These are phyloP conservation scores for Thalassia testudinum DNA, from an alignment of 116 monocot species.

Conservation along the genomic window DNA sequence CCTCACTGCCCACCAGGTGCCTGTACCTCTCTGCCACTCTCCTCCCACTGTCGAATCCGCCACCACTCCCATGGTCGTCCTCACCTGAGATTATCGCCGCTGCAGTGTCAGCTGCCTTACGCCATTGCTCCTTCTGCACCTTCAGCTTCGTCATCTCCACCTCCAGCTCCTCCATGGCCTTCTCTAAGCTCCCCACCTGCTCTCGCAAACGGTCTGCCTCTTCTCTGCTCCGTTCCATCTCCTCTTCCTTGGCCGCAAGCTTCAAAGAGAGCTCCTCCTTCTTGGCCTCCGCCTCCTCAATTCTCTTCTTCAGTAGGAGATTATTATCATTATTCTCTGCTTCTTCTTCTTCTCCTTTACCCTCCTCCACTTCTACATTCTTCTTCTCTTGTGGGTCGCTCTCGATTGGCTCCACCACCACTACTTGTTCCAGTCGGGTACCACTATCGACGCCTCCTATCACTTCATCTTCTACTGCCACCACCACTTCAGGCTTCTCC, in stretches of 20 bases:
- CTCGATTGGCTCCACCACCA: background rate
- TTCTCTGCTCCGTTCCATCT: too few species aligned
- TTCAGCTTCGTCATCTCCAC: constrained; percentile 50
- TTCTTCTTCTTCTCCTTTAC: background rate
- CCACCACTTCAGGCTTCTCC: background rate
- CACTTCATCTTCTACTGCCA: background rate
- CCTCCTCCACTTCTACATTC: constrained; percentile 9
- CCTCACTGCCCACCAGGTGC: constrained; percentile 28
- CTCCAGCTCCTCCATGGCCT: constrained; percentile 30
- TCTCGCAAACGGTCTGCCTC: too few species aligned
- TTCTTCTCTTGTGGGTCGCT: constrained; percentile 14
- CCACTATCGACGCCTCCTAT: background rate
- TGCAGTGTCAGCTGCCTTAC: constrained; percentile 77
- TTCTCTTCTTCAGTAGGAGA: constrained; percentile 21
- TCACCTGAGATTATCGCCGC: constrained; percentile 36
- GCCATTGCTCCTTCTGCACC: constrained; percentile 78
- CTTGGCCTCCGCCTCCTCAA: constrained; percentile 21
- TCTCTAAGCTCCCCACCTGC: constrained; percentile 26
- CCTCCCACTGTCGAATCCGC: background rate
- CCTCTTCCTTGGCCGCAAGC: constrained; percentile 4
- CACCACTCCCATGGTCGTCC: constrained; percentile 2
- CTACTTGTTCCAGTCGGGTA: background rate
- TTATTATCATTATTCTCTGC: constrained; percentile 22
- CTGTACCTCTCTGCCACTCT: constrained; percentile 14
- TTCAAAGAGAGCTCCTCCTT: constrained; percentile 25